phyloP scores from a whole-genome alignment of 2,329 filamentous ascomycete genomes.

The Annulohypoxylon truncatum region DNA sequence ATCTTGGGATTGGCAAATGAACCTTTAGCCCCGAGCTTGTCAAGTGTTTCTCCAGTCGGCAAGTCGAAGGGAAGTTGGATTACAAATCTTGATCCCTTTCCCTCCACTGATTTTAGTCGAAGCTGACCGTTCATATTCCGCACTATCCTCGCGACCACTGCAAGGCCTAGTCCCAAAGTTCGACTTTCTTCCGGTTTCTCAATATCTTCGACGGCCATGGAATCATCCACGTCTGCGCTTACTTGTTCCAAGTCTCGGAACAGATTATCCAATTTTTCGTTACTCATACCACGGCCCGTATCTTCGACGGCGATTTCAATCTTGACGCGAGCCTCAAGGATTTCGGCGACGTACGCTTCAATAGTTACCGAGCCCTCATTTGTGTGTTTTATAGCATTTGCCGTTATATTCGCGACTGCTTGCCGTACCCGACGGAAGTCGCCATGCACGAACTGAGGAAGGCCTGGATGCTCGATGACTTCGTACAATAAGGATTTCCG shows the following conservation, averaged over 20 bases:
- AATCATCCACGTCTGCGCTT: conserved; percentile 57
- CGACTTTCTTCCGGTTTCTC: conserved; percentile 51
- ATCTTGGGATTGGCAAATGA: conserved; percentile 32
- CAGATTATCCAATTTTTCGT: conserved; percentile 61
- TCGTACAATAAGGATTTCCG: conserved; percentile 80
- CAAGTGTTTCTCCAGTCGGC: conserved; percentile 57
- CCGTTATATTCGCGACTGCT: conserved; percentile 82
- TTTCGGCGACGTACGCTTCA: conserved; percentile 72
- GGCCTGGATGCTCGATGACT: conserved; percentile 72
- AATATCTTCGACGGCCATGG: conserved; percentile 41
- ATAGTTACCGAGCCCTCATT: conserved; percentile 73
- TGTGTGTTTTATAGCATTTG: conserved; percentile 88
- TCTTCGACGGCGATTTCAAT: conserved; percentile 82
- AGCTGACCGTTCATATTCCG: conserved; percentile 93
- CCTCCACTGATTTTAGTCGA: conserved; percentile 83
- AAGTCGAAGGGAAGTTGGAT: conserved; percentile 81
- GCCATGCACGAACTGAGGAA: conserved; percentile 79
- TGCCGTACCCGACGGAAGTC: conserved; percentile 85
- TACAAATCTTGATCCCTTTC: conserved; percentile 84
- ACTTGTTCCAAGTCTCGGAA: conserved; percentile 72
- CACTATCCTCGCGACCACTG: conserved; percentile 85
- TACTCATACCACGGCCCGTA: conserved; percentile 78
- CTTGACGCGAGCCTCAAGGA: conserved; percentile 65
- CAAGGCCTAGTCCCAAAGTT: conserved; percentile 83
- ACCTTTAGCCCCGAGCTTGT: conserved; percentile 39